These are phyloP conservation scores for Colletotrichum noveboracense DNA, from an alignment of 2,329 filamentous ascomycete species.

Conservation along the genomic window DNA sequence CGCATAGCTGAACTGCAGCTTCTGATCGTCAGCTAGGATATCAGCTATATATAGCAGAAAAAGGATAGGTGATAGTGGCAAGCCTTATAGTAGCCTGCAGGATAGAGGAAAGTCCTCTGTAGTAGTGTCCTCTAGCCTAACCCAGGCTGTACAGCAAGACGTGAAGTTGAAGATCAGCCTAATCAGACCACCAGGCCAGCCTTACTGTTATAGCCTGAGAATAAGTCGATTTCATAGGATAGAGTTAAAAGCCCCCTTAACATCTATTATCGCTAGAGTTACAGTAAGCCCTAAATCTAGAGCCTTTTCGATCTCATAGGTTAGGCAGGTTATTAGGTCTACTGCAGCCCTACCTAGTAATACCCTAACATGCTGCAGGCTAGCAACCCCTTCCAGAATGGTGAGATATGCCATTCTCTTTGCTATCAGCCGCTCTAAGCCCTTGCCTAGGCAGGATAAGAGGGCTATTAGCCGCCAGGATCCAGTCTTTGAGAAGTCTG, in stretches of 20 bases:
- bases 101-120: not conserved
- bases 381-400: no score
- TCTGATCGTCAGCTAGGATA: not conserved
- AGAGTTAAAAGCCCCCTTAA: constrained; percentile 14
- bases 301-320: no score
- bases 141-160: not conserved
- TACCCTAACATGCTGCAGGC: no score
- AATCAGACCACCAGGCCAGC: not conserved
- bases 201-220: not conserved
- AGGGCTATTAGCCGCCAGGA: no score
- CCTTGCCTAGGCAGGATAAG: no score
- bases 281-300: not conserved
- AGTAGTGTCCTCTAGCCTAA: not conserved
- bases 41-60: constrained; percentile 7
- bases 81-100: constrained; percentile 9
- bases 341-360: no score
- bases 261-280: not conserved
- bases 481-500: no score
- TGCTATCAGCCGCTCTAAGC: no score
- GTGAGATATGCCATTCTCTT: no score
- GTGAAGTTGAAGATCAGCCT: not conserved
- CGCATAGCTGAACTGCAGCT: not conserved
- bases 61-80: not conserved
- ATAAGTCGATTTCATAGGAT: not conserved
- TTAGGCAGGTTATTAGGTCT: no score